These are phyloP conservation scores for Kalaharituber pfeilii DNA, from an alignment of 2,329 filamentous ascomycete genomes.

Conservation along the genomic window DNA sequence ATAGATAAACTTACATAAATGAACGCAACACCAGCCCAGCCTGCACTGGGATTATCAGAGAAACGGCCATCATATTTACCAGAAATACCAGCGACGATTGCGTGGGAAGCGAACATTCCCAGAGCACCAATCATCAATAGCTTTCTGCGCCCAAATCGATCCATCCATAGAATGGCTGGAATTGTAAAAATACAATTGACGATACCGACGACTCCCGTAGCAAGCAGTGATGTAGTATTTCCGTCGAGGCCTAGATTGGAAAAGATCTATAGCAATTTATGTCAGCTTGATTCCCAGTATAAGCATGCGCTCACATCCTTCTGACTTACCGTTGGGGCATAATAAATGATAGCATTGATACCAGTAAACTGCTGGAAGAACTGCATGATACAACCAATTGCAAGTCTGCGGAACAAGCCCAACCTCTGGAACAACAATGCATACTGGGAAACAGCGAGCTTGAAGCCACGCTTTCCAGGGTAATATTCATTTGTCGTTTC, in stretches of 20 bases:
- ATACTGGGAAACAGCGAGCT: background rate
- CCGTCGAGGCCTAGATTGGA: conserved; percentile 30
- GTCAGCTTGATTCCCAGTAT: background rate
- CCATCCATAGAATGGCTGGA: conserved; percentile 34
- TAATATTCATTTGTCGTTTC: background rate
- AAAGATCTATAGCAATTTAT: conserved; percentile 28
- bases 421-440: background rate
- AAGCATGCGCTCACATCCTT: background rate
- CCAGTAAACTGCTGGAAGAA: conserved; percentile 29
- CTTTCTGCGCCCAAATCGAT: conserved; percentile 31
- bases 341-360: conserved; percentile 36
- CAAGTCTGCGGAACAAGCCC: conserved; percentile 1
- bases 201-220: conserved; percentile 42
- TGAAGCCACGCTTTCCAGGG: background rate
- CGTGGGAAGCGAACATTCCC: conserved; percentile 52
- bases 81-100: conserved; percentile 53
- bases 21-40: conserved; percentile 47
- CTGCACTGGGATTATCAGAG: conserved; percentile 39
- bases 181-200: conserved; percentile 38
- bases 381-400: conserved; percentile 4
- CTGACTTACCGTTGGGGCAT: background rate
- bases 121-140: conserved; percentile 43
- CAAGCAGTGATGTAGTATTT: conserved; percentile 37
- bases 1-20: conserved; percentile 15
- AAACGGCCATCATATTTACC: conserved; percentile 46